Evolutionary conservation across 768 basidiomycete species (phyloP).

Genomic region (Phaeotremella fagi): DNA sequence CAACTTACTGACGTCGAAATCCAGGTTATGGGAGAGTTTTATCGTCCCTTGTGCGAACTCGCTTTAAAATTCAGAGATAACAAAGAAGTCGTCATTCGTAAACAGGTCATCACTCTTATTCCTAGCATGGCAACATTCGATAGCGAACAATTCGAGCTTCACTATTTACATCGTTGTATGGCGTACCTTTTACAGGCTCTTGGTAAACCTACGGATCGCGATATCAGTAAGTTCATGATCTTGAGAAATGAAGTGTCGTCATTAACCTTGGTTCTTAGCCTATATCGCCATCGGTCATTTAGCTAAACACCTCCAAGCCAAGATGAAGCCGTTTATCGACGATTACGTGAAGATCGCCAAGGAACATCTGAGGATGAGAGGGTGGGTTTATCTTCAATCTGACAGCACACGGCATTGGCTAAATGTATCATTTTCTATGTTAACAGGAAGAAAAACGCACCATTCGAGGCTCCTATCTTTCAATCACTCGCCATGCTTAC

Average conservation of each 20-base stretch:
- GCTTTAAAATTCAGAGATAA: constrained; percentile 83
- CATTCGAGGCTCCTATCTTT: constrained; percentile 90
- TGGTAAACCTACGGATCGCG: constrained; percentile 80
- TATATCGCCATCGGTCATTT: constrained; percentile 96
- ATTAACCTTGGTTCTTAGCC: constrained; percentile 54
- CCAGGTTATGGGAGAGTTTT: constrained; percentile 53
- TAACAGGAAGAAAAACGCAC: constrained; percentile 69
- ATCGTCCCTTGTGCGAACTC: constrained; percentile 79
- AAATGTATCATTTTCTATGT: not conserved
- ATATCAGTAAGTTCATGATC: constrained; percentile 61
- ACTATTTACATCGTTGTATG: constrained; percentile 92
- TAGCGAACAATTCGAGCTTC: constrained; percentile 81
- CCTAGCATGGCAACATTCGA: constrained; percentile 93
- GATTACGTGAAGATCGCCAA: constrained; percentile 85
- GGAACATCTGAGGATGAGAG: constrained; percentile 75
- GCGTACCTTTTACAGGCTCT: constrained; percentile 79
- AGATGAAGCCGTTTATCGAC: constrained; percentile 94
- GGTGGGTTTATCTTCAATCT: too few relatives aligned
- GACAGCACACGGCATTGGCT: too few relatives aligned
- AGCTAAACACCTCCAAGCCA: constrained; percentile 80
- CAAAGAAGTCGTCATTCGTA: constrained; percentile 78
- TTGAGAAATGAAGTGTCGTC: not conserved
- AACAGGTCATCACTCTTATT: constrained; percentile 92
- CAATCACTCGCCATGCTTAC: constrained; percentile 97
- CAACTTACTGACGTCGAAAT: constrained; percentile 2